Conservation (phyloP, 257 asterid genomes). For the Solanum sitiens region DNA sequence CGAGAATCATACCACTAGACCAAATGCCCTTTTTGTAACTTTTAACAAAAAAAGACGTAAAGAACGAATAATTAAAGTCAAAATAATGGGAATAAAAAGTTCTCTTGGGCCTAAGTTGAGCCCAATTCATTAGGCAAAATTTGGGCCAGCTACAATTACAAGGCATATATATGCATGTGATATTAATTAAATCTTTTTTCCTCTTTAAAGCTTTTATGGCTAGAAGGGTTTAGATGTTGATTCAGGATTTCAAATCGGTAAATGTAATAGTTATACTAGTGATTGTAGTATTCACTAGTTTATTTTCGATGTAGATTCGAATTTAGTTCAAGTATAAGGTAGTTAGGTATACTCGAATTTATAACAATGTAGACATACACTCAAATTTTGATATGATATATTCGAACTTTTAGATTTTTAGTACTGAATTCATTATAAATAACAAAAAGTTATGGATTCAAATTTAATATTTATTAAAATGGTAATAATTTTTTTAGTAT, state of each 20-base stretch:
- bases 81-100: not conserved
- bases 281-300: not conserved
- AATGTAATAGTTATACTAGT: not conserved
- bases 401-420: not conserved
- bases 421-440: not conserved
- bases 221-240: not conserved
- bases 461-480: too few species aligned
- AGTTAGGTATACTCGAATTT: too few species aligned
- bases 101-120: not conserved
- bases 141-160: not conserved
- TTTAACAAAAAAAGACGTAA: too few species aligned
- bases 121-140: not conserved
- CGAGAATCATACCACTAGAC: slow-evolving; percentile 84
- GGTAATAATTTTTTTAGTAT: too few species aligned
- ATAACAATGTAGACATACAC: too few species aligned
- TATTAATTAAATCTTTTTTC: not conserved
- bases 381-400: not conserved
- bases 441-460: too few species aligned
- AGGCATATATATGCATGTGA: not conserved
- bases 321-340: not conserved
- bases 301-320: not conserved
- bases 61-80: too few species aligned
- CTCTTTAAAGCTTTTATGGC: not conserved
- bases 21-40: slow-evolving; percentile 35
- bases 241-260: too few species aligned